These are phyloP conservation scores for Acanthamoeba polyphaga DNA, from an alignment of 208 protist species.

Conservation along the genomic window DNA sequence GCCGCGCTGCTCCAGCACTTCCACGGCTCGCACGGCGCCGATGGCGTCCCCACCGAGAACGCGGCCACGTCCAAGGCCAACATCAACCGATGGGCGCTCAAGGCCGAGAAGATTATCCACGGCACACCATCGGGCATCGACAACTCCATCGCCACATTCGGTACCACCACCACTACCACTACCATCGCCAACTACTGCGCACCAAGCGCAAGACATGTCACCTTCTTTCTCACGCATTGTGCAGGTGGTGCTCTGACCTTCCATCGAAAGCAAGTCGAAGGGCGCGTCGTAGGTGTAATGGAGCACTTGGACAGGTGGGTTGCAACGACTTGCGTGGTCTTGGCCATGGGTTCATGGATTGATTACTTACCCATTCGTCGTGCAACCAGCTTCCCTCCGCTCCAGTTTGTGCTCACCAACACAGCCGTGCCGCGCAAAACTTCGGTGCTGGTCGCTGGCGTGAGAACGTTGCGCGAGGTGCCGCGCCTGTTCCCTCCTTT, in stretches of 20 bases:
- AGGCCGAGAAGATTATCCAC: slow-evolving; percentile 88
- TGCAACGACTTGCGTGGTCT: neutral
- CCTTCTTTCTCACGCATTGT: neutral
- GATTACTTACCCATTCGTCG: too few species aligned
- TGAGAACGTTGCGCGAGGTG: slow-evolving; percentile 54
- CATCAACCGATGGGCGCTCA: slow-evolving; percentile 86
- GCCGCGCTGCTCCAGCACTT: slow-evolving; percentile 80
- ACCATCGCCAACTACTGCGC: neutral
- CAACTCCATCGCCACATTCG: slow-evolving; percentile 86
- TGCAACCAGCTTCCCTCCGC: slow-evolving; percentile 1
- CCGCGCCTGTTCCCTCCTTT: neutral
- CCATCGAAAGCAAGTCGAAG: slow-evolving; percentile 51
- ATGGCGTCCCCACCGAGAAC: neutral
- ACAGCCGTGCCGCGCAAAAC: slow-evolving; percentile 77
- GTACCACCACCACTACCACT: neutral
- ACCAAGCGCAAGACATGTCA: neutral
- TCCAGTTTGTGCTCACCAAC: slow-evolving; percentile 76
- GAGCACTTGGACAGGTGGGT: slow-evolving; percentile 18
- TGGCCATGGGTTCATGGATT: neutral
- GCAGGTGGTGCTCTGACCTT: slow-evolving; percentile 58
- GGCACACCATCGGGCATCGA: slow-evolving; percentile 90
- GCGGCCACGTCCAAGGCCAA: slow-evolving; percentile 33
- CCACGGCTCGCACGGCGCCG: neutral
- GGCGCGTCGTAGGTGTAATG: slow-evolving; percentile 37
- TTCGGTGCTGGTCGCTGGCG: slow-evolving; percentile 62